These are phyloP conservation scores for Trichophyton equinum DNA, from an alignment of 2,329 filamentous ascomycete species.

Conservation along the genomic window DNA sequence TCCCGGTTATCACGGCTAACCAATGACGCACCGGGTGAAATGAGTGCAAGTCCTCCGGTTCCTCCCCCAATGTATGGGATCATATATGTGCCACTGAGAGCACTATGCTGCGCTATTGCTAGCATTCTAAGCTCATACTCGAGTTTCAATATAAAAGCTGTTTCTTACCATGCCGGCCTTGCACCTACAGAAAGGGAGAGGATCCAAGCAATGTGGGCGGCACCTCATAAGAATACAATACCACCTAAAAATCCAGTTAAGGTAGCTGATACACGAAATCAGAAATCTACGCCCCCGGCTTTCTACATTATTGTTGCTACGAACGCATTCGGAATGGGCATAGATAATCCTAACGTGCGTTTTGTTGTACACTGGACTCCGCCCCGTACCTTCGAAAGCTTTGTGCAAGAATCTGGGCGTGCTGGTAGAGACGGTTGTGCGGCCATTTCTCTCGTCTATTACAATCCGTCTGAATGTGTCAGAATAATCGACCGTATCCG, in stretches of 20 bases:
- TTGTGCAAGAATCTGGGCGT: conserved; percentile 88
- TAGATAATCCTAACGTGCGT: conserved; percentile 87
- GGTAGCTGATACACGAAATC: conserved; percentile 1
- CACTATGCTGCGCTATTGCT: conserved; percentile 31
- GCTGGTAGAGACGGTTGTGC: conserved; percentile 78
- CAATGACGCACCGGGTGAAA: conserved; percentile 35
- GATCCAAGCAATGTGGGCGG: conserved; percentile 35
- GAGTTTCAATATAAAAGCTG: conserved; percentile 27
- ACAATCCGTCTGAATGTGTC: conserved; percentile 75
- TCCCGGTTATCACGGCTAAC: conserved; percentile 50
- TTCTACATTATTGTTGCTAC: conserved; percentile 93
- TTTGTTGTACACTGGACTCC: conserved; percentile 93
- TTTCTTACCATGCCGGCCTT: conserved; percentile 46
- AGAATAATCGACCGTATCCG: conserved; percentile 48
- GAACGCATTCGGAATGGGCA: conserved; percentile 95
- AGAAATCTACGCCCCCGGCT: conserved; percentile 35
- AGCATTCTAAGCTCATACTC: conserved; percentile 19
- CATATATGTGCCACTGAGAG: conserved; percentile 35
- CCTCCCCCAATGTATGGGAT: conserved; percentile 34
- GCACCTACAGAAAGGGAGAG: conserved; percentile 57
- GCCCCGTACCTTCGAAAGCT: conserved; percentile 88
- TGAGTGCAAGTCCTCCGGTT: conserved; percentile 6
- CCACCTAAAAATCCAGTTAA: neutral
- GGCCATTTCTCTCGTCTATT: conserved; percentile 78
- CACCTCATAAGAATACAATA: conserved; percentile 8